These are phyloP conservation scores for Yamadazyma trypodendri DNA, from an alignment of 1,139 yeast genomes.

Conservation along the genomic window DNA sequence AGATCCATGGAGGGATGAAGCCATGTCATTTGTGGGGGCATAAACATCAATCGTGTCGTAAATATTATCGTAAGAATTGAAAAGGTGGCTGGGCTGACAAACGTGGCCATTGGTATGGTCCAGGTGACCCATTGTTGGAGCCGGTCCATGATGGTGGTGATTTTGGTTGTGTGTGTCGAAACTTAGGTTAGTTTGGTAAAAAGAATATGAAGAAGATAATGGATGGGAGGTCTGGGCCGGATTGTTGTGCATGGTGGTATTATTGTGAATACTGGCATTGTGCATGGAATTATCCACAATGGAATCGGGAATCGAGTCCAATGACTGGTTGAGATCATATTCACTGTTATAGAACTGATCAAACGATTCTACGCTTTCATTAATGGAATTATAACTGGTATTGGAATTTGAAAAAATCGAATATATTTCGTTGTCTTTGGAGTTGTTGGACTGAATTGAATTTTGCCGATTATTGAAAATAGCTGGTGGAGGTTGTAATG, in stretches of 20 bases:
- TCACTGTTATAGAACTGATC: slow-evolving; percentile 29
- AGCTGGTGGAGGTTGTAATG: slow-evolving; percentile 21
- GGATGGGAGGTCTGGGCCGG: slow-evolving; percentile 14
- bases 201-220: slow-evolving; percentile 8
- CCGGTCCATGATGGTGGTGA: slow-evolving; percentile 4
- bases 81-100: slow-evolving; percentile 1
- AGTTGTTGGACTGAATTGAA: slow-evolving; percentile 16
- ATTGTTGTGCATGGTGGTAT: slow-evolving; percentile 14
- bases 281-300: slow-evolving; percentile 7
- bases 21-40: slow-evolving; percentile 2
- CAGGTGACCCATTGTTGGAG: slow-evolving; percentile 1
- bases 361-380: slow-evolving; percentile 14
- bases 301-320: slow-evolving; percentile 25
- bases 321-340: slow-evolving; percentile 27
- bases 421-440: slow-evolving; percentile 16
- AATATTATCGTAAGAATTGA: slow-evolving; percentile 10
- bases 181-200: slow-evolving; percentile 7
- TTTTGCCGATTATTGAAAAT: slow-evolving; percentile 17
- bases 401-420: slow-evolving; percentile 28
- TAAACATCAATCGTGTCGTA: slow-evolving; percentile 6
- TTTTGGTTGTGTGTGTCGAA: slow-evolving; percentile 10
- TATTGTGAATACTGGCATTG: neutral
- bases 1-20: slow-evolving; percentile 7
- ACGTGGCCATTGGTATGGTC: neutral
- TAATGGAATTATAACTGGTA: slow-evolving; percentile 14